phyloP scores from a whole-genome alignment of 2,329 filamentous ascomycete species.

The Colletotrichum godetiae region DNA sequence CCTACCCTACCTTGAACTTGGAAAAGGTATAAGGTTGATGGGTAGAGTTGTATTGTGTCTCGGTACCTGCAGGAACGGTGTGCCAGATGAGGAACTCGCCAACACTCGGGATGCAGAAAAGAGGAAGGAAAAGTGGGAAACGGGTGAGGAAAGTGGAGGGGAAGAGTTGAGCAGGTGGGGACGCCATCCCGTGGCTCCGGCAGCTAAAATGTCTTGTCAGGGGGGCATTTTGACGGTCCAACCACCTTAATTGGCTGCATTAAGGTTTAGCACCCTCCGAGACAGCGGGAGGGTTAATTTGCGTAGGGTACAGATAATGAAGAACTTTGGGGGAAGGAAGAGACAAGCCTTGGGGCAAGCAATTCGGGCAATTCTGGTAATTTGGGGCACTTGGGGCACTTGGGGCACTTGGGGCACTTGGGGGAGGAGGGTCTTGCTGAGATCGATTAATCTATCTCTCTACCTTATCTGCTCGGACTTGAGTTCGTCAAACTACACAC shows the following conservation, averaged over 20 bases:
- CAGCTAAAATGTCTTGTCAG: slow-evolving; percentile 30
- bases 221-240: background rate
- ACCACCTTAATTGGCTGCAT: slow-evolving; percentile 28
- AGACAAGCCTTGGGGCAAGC: slow-evolving; percentile 1
- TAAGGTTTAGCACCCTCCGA: slow-evolving; percentile 31
- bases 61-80: slow-evolving; percentile 28
- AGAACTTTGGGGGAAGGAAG: background rate
- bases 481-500: background rate
- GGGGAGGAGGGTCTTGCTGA: background rate
- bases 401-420: background rate
- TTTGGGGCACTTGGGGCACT: background rate
- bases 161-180: background rate
- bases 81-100: background rate
- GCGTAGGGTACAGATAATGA: background rate
- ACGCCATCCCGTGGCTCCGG: slow-evolving; percentile 26
- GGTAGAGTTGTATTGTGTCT: slow-evolving; percentile 14
- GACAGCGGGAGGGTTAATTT: slow-evolving; percentile 27
- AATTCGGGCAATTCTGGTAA: background rate
- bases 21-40: slow-evolving; percentile 11
- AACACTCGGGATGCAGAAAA: background rate
- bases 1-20: too few relatives aligned
- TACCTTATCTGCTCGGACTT: background rate
- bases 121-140: background rate
- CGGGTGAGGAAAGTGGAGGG: slow-evolving; percentile 1
- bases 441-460: background rate